Conservation (phyloP, 2,329 filamentous ascomycete genomes). For the Aaosphaeria arxii region DNA sequence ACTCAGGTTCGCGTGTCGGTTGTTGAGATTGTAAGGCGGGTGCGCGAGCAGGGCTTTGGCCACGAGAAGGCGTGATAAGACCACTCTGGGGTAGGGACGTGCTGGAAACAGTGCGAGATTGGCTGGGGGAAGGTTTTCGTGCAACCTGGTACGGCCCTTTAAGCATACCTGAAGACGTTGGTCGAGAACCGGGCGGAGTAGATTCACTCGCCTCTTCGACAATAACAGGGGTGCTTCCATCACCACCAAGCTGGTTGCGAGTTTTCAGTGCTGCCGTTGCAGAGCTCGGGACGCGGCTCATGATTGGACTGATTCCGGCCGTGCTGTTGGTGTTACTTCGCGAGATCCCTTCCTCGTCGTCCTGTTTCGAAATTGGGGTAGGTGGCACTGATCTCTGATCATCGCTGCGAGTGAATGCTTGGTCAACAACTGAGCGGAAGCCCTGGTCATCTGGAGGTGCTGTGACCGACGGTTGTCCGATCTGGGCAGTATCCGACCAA, state of each 20-base stretch:
- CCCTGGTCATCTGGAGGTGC: slow-evolving; percentile 20
- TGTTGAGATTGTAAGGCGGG: slow-evolving; percentile 50
- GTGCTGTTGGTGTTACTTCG: slow-evolving; percentile 64
- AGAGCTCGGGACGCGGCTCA: slow-evolving; percentile 53
- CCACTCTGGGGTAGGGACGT: slow-evolving; percentile 48
- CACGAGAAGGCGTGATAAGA: slow-evolving; percentile 56
- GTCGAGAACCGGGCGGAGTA: slow-evolving; percentile 32
- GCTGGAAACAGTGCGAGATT: slow-evolving; percentile 39
- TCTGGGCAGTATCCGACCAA: slow-evolving; percentile 15
- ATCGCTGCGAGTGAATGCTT: slow-evolving; percentile 61
- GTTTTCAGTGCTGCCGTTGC: slow-evolving; percentile 35
- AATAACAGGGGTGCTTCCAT: slow-evolving; percentile 51
- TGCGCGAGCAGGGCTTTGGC: slow-evolving; percentile 60
- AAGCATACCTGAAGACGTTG: slow-evolving; percentile 28
- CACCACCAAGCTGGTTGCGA: slow-evolving; percentile 39
- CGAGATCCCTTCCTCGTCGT: slow-evolving; percentile 41
- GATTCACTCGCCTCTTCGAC: slow-evolving; percentile 50
- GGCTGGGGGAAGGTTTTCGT: slow-evolving; percentile 37
- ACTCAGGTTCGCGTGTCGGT: slow-evolving; percentile 44
- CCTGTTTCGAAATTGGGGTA: slow-evolving; percentile 48
- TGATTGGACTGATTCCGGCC: slow-evolving; percentile 63
- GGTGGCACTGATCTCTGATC: slow-evolving; percentile 53
- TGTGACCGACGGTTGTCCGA: slow-evolving; percentile 9
- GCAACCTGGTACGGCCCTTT: slow-evolving; percentile 23
- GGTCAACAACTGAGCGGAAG: slow-evolving; percentile 54